phyloP scores from a whole-genome alignment of 768 basidiomycete species.

The Boletellus sp. region DNA sequence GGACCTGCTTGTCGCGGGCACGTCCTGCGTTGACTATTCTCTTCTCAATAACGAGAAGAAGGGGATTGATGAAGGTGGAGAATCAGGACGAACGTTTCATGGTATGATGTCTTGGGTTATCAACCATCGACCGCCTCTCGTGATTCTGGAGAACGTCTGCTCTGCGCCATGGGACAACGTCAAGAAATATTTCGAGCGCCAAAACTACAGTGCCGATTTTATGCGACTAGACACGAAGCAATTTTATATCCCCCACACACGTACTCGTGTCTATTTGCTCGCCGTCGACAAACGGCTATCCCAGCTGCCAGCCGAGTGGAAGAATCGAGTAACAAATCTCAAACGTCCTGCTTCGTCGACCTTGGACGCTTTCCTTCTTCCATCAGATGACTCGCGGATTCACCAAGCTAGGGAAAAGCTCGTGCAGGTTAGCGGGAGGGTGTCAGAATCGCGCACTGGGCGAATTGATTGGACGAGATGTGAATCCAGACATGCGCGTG shows the following conservation, averaged over 20 bases:
- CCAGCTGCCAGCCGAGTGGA: constrained; percentile 67
- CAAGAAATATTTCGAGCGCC: constrained; percentile 67
- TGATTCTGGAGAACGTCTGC: constrained; percentile 93
- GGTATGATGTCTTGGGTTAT: constrained; percentile 94
- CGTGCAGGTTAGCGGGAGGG: constrained; percentile 61
- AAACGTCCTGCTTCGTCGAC: constrained; percentile 85
- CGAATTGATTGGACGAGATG: constrained; percentile 90
- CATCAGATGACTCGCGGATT: constrained; percentile 88
- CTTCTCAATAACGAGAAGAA: constrained; percentile 92
- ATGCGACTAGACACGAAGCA: constrained; percentile 79
- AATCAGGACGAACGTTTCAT: constrained; percentile 89
- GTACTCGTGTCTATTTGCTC: constrained; percentile 84
- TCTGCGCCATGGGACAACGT: constrained; percentile 84
- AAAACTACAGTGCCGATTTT: constrained; percentile 70
- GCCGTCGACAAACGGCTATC: constrained; percentile 68
- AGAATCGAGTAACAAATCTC: constrained; percentile 53
- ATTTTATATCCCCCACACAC: constrained; percentile 93
- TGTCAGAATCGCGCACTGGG: constrained; percentile 64
- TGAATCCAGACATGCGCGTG: constrained; percentile 87
- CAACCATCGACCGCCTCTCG: constrained; percentile 83
- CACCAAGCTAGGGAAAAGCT: constrained; percentile 85
- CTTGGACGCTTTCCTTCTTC: constrained; percentile 87
- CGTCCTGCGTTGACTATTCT: constrained; percentile 97
- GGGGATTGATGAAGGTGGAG: constrained; percentile 83
- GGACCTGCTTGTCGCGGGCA: constrained; percentile 88